phyloP scores from a whole-genome alignment of 129 eudicot species.

The Ambrosia artemisiifolia region DNA sequence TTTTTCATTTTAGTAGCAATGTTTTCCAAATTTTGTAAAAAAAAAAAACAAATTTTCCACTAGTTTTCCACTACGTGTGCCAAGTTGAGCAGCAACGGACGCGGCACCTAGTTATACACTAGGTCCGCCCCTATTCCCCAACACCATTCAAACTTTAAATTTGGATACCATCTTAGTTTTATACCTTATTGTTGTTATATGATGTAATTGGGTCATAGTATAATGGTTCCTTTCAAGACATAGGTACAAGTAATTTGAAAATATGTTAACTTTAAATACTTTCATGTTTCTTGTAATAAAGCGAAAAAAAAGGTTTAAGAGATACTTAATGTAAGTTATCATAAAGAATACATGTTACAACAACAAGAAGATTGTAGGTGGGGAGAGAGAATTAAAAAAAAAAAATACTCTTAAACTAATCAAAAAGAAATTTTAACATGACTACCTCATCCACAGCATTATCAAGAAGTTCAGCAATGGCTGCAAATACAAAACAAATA shows the following conservation, averaged over 20 bases:
- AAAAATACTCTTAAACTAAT: not conserved
- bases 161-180: not conserved
- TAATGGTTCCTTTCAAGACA: not conserved
- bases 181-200: conserved; percentile 1
- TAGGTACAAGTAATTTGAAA: not conserved
- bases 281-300: not conserved
- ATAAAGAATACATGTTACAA: conserved; percentile 8
- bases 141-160: not conserved
- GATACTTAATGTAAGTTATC: not conserved
- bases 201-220: not conserved
- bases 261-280: not conserved
- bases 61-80: no score
- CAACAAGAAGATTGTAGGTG: not conserved
- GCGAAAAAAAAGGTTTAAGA: not conserved
- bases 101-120: no score
- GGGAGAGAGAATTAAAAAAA: not conserved
- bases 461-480: conserved; percentile 92
- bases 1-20: no score
- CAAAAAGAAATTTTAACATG: not conserved
- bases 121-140: no score
- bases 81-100: no score
- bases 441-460: conserved; percentile 95
- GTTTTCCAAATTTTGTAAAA: no score
- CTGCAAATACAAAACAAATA: conserved; percentile 39
- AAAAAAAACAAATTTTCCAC: no score